phyloP scores from a whole-genome alignment of 2,329 filamentous ascomycete genomes.

The Pseudogymnoascus destructans region DNA sequence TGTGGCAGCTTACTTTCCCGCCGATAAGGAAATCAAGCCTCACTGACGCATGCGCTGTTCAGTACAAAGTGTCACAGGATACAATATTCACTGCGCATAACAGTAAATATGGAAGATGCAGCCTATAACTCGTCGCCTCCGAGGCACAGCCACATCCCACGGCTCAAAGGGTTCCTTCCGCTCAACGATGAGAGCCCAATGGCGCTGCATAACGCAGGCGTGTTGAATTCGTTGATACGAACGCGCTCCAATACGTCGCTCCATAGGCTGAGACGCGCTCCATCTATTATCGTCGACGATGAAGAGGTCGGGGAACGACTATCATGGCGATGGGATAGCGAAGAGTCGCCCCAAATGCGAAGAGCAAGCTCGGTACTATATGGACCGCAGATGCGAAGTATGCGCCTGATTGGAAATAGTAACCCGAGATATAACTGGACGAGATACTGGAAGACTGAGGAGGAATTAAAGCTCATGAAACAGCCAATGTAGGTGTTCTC shows the following conservation, averaged over 20 bases:
- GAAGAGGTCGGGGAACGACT: background rate
- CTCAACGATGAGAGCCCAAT: constrained; percentile 22
- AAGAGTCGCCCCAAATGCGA: constrained; percentile 35
- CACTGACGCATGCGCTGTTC: background rate
- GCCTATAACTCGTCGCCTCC: constrained; percentile 15
- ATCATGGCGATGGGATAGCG: constrained; percentile 14
- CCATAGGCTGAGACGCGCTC: constrained; percentile 6
- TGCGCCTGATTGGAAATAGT: constrained; percentile 76
- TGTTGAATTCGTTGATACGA: constrained; percentile 22
- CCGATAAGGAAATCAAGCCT: constrained; percentile 3
- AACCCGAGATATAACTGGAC: constrained; percentile 82
- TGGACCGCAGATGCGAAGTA: constrained; percentile 64
- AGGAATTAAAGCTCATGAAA: constrained; percentile 57
- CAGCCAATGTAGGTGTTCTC: constrained; percentile 47
- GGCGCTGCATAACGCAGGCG: constrained; percentile 23
- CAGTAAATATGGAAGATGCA: background rate
- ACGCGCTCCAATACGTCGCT: constrained; percentile 22
- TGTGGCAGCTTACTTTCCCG: background rate
- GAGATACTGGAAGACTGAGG: constrained; percentile 70
- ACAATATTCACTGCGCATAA: background rate
- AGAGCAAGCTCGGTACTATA: constrained; percentile 46
- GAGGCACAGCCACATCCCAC: constrained; percentile 16
- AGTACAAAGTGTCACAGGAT: background rate
- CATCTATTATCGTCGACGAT: constrained; percentile 4
- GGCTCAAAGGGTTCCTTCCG: constrained; percentile 20